Conservation (phyloP, 257 asterid species). For the Jaltomata sinuosa region DNA sequence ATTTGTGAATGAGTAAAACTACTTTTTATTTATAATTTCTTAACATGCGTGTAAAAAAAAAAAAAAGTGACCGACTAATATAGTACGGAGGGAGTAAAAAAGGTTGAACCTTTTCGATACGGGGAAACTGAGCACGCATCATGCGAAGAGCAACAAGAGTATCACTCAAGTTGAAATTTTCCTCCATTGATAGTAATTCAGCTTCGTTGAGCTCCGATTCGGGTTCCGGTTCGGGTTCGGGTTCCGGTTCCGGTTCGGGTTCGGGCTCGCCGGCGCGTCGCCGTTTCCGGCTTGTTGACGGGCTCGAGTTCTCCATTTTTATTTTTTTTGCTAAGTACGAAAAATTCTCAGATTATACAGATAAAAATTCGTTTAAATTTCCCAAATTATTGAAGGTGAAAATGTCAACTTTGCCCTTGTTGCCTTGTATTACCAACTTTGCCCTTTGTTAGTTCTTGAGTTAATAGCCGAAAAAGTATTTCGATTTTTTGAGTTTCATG, state of each 20-base stretch:
- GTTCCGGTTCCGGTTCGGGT: not conserved
- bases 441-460: too few relatives aligned
- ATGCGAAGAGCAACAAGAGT: conserved; percentile 84
- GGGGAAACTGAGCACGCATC: conserved; percentile 95
- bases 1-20: too few relatives aligned
- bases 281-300: conserved; percentile 77
- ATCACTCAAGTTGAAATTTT: conserved; percentile 57
- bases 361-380: not conserved
- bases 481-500: too few relatives aligned
- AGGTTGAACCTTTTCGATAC: conserved; percentile 40
- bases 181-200: conserved; percentile 45
- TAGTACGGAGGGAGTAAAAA: too few relatives aligned
- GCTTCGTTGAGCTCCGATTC: not conserved
- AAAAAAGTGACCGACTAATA: too few relatives aligned
- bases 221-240: conserved; percentile 16
- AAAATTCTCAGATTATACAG: not conserved
- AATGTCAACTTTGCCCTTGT: not conserved
- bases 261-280: conserved; percentile 26
- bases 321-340: not conserved
- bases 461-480: too few relatives aligned
- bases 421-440: too few relatives aligned
- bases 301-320: conserved; percentile 2
- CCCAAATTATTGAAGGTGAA: not conserved
- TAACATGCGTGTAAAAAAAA: too few relatives aligned
- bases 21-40: too few relatives aligned